Base-by-base conservation (phyloP, 805 yeast genomes). In the Teunomyces panamensis region DNA sequence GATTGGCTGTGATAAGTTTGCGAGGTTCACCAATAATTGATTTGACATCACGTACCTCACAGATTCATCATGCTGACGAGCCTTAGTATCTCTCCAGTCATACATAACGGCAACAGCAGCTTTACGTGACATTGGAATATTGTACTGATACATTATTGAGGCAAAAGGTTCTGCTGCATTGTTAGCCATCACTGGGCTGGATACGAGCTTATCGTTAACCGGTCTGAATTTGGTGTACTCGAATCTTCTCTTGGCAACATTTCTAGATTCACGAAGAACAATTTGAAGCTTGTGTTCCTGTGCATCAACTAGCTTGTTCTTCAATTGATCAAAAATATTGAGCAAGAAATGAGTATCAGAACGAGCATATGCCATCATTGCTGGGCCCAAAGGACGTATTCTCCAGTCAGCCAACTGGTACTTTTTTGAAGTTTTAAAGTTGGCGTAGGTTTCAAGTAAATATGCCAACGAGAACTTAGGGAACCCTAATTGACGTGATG, bases 321-420 rank as follows among this genome's bases (percentile, higher is more conserved):
- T 82, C 65, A 94, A 66, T 52, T 79, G 79, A 59, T 89, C 92
- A 66, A 76, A 94, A 11, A 94, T 86, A 63, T 86, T 80, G 32
- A 94, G 73, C 44, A 94, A 68, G 58, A 90, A 94, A 65, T 94
- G 99, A 0, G 99, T 94, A 66, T 94, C 99, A 0, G 97, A 87
- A 53, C 96, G 78, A 0, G 99, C 99, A 64, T 94, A 94, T 11
- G 85, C 80, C 50, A 74, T 66, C 91, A 94, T 85, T 33, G 88
- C 82, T 8, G 71, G 64, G 1, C 88, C 78, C 44, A 94, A 69
- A 0, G 99, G 99, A 54, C 99, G 77, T 5, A 85, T 68, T 62
- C 99, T 80, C 99, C 99, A 94, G 66, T 94, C 99, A 1, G 98
- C 96, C 51, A 91, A 70, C 68, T 94, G 99, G 68, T 91, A 94